A percentile compares a stretch with the other conserved stretches of the same genome.
Evolutionary conservation across 2,329 filamentous ascomycete species (phyloP).

Genomic region (Neofusicoccum cordaticola): DNA sequence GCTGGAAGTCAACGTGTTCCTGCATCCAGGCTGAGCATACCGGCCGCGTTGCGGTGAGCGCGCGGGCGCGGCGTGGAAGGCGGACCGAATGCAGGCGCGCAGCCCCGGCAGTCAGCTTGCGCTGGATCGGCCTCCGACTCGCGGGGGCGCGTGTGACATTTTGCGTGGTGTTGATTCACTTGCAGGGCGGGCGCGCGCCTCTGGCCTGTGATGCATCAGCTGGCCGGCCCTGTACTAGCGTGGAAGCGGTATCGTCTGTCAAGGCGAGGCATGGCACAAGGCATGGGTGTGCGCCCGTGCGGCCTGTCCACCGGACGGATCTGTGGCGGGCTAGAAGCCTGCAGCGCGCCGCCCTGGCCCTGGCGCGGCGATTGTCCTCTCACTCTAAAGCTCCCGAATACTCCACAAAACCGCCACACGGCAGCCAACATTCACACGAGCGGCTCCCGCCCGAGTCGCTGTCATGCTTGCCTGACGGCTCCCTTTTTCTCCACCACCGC

Average conservation of each 20-base stretch:
- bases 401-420: constrained; percentile 14
- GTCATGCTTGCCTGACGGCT: constrained; percentile 16
- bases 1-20: constrained; percentile 9
- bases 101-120: constrained; percentile 3
- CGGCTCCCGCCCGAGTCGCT: constrained; percentile 11
- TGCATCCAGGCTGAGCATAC: constrained; percentile 3
- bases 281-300: background rate
- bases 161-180: constrained; percentile 15
- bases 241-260: background rate
- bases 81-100: constrained; percentile 14
- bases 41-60: constrained; percentile 3
- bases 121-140: constrained; percentile 3
- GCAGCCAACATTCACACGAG: constrained; percentile 8
- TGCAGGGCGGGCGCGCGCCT: background rate
- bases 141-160: constrained; percentile 11
- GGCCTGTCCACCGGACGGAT: constrained; percentile 1
- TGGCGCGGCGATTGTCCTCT: constrained; percentile 13
- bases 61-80: constrained; percentile 8
- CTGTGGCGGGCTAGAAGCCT: constrained; percentile 8
- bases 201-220: constrained; percentile 4
- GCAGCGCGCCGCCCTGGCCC: background rate
- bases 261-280: background rate
- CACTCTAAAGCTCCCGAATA: constrained; percentile 13
- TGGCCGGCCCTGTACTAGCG: constrained; percentile 1
- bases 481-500: constrained; percentile 15